Evolutionary conservation across 352 stramenopile genomes (phyloP).

Genomic region (Pythium grandisporangium): DNA sequence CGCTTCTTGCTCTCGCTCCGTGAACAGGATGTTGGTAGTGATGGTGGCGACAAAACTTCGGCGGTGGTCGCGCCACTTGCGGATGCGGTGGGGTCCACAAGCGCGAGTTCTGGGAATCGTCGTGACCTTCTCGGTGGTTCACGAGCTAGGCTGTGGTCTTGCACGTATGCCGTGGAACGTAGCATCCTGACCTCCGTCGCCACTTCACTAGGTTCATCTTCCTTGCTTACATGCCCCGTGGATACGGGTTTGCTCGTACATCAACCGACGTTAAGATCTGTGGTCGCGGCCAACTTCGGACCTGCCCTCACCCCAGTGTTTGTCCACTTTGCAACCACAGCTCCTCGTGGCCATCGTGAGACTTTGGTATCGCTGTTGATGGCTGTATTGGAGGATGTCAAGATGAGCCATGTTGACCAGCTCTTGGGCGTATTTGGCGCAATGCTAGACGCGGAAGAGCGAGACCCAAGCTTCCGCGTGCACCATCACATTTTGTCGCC

Average conservation of each 20-base stretch:
- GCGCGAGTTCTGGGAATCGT: too few relatives aligned
- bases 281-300: constrained; percentile 26
- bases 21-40: neutral
- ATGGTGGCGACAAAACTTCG: neutral
- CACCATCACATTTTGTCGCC: constrained; percentile 51
- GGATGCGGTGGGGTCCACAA: constrained; percentile 3
- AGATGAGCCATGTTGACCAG: constrained; percentile 30
- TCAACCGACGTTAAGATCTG: constrained; percentile 34
- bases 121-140: too few relatives aligned
- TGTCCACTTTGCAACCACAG: constrained; percentile 1
- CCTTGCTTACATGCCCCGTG: constrained; percentile 7
- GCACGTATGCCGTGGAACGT: constrained; percentile 14
- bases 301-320: constrained; percentile 16
- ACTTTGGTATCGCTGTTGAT: constrained; percentile 45
- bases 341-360: constrained; percentile 18
- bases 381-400: constrained; percentile 54
- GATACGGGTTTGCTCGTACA: constrained; percentile 32
- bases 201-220: neutral
- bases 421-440: constrained; percentile 27
- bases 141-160: constrained; percentile 15
- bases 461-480: constrained; percentile 1
- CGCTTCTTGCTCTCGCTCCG: constrained; percentile 34
- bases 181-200: constrained; percentile 5
- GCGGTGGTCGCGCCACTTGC: neutral
- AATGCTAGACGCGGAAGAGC: constrained; percentile 23